Evolutionary conservation across 1,284 basidiomycete genomes (phyloP).

Genomic region (Ceratobasidium sp.): DNA sequence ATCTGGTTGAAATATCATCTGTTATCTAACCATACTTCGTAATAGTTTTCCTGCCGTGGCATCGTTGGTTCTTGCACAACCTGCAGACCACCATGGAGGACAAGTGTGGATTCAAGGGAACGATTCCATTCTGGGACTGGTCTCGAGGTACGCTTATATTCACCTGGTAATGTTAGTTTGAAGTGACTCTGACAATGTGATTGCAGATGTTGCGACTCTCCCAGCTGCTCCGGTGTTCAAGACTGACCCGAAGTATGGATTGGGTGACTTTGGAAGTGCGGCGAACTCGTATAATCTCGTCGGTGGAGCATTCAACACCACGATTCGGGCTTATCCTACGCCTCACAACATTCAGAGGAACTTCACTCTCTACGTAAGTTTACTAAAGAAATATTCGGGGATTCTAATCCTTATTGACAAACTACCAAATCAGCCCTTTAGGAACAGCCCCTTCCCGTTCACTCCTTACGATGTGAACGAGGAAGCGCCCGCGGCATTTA

Average conservation of each 20-base stretch:
- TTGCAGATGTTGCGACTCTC: constrained; percentile 4
- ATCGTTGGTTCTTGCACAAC: constrained; percentile 22
- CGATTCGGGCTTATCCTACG: constrained; percentile 6
- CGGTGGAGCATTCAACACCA: constrained; percentile 11
- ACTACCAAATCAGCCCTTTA: constrained; percentile 41
- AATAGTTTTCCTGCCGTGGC: constrained; percentile 31
- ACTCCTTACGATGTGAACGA: constrained; percentile 13
- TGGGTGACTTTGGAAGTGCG: neutral
- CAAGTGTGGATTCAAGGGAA: constrained; percentile 11
- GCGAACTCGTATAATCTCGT: neutral
- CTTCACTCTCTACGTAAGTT: constrained; percentile 3
- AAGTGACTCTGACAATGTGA: neutral
- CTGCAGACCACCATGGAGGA: constrained; percentile 11
- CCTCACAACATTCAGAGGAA: constrained; percentile 29
- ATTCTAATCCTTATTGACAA: neutral
- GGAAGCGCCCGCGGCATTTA: constrained; percentile 21
- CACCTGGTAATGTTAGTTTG: neutral
- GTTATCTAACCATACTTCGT: neutral
- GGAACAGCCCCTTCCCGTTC: constrained; percentile 40
- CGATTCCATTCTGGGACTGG: constrained; percentile 36
- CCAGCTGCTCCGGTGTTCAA: constrained; percentile 15
- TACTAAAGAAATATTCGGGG: neutral
- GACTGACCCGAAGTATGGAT: neutral
- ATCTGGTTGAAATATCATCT: neutral
- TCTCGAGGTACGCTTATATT: neutral